Evolutionary conservation across 441 rosid genomes (phyloP).

Genomic region (Gossypium davidsonii): DNA sequence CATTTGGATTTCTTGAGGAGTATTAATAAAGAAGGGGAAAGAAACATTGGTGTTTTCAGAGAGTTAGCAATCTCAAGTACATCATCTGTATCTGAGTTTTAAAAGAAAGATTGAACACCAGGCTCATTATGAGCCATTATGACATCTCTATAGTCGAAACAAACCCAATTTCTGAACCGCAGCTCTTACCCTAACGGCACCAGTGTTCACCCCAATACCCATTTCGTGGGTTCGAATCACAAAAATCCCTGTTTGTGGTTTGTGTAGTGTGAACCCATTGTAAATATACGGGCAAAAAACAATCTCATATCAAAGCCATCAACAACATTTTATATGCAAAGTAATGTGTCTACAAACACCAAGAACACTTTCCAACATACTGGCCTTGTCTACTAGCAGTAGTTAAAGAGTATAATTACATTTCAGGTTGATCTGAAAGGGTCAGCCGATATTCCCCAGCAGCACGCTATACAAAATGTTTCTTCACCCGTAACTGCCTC

Average conservation of each 20-base stretch:
- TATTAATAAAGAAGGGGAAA: no score
- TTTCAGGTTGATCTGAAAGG: conserved; percentile 45
- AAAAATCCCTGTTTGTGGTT: no score
- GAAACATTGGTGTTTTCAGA: neutral
- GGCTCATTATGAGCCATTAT: neutral
- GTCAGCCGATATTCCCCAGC: conserved; percentile 24
- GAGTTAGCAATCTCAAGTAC: neutral
- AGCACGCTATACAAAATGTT: conserved; percentile 29
- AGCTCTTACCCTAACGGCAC: no score
- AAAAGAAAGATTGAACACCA: neutral
- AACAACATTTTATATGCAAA: conserved; percentile 8
- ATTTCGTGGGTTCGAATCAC: no score
- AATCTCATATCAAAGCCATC: conserved; percentile 9
- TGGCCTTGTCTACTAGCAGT: conserved; percentile 12
- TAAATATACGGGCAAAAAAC: no score
- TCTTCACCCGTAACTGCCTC: conserved; percentile 13
- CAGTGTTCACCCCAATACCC: no score
- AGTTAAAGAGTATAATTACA: conserved; percentile 42
- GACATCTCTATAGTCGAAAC: neutral
- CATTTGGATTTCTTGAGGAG: no score
- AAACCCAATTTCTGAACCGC: conserved; percentile 7
- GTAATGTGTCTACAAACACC: conserved; percentile 10
- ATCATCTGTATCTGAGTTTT: neutral
- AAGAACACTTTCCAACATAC: conserved; percentile 4
- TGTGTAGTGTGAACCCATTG: no score